Evolutionary conservation across 768 basidiomycete genomes (phyloP), one percentile per base, ranked within the genome.

Genomic region (Thelephora aurantiotincta): DNA sequence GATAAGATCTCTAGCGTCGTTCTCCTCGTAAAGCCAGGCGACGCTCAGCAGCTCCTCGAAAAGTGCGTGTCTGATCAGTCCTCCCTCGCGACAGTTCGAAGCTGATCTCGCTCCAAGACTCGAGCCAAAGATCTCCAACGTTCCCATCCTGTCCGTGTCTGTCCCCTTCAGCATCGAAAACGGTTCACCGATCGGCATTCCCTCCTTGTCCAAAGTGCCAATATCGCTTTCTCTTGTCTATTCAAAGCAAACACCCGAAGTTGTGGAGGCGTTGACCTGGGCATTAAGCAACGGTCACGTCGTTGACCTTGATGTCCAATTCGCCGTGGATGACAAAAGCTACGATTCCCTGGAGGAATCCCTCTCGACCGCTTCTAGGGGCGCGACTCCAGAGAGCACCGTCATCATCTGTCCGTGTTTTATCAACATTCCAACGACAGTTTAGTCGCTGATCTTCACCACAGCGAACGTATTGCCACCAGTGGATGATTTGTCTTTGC

Each of bases 381-480:
- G 49, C 47, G 44, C 20, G 48, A 48, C 56, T 33, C 72, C 43
- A 48, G 66, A 44, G 63, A 68, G 54, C 59, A 71, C 78, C 30
- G 76, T 88, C 60, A 69, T 87, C 48, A 65, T 90, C 36, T 79
- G 87, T 86, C 58, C 53, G 45, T 45, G 13, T 14, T 41, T 20
- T 26, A 37, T 50, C 26, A 30, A 34, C 33, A 33, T 47, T 18
- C 35, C 34, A 35, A 11, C 18, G 38, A 41, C 22, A n/a, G 9
- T 41, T 41, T 9, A 41, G 18, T 4, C 22, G 9, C 38, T 41
- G 5, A 30, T 30, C 38, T 18, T 41, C 37, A 51, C 44, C 43
- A 42, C 58, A 91, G 88, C 81, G 46, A 88, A 86, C 59, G 63
- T 86, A 36, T 70, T 91, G 9, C 88, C 86, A 38, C 88, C 88